Evolutionary conservation across 495 filamentous ascomycete species (phyloP).

Genomic region (Recurvomyces mirabilis): DNA sequence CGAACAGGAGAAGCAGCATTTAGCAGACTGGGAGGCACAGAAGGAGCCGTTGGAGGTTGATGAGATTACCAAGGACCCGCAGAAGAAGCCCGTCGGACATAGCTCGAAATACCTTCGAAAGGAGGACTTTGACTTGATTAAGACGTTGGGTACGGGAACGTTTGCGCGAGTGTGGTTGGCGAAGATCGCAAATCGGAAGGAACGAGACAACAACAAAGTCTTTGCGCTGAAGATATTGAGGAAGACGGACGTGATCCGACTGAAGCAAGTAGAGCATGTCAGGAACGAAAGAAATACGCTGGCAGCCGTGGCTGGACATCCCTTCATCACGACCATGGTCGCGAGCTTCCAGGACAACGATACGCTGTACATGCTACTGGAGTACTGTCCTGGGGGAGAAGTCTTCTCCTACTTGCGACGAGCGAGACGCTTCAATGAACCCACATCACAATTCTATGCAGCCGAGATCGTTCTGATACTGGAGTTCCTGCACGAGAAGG

Average conservation of each 20-base stretch:
- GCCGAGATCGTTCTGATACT: slow-evolving; percentile 90
- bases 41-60: slow-evolving; percentile 41
- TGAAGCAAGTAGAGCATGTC: slow-evolving; percentile 97
- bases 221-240: slow-evolving; percentile 90
- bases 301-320: slow-evolving; percentile 77
- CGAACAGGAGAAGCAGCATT: slow-evolving; percentile 40
- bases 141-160: slow-evolving; percentile 88
- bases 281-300: slow-evolving; percentile 85
- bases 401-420: slow-evolving; percentile 88
- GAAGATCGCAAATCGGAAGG: slow-evolving; percentile 35
- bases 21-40: slow-evolving; percentile 37
- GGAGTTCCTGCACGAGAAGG: slow-evolving; percentile 79
- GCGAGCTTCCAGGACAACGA: slow-evolving; percentile 84
- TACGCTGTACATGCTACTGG: slow-evolving; percentile 85
- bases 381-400: slow-evolving; percentile 90
- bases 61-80: slow-evolving; percentile 42
- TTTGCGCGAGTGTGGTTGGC: slow-evolving; percentile 93
- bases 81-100: slow-evolving; percentile 47
- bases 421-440: slow-evolving; percentile 74
- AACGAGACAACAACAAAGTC: slow-evolving; percentile 46
- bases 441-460: slow-evolving; percentile 81
- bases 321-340: slow-evolving; percentile 87
- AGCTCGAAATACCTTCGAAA: slow-evolving; percentile 46
- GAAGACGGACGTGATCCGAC: slow-evolving; percentile 82
- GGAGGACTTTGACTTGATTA: slow-evolving; percentile 71